These are phyloP conservation scores for Kuraishia hungarica DNA, from an alignment of 805 yeast species.

Conservation along the genomic window DNA sequence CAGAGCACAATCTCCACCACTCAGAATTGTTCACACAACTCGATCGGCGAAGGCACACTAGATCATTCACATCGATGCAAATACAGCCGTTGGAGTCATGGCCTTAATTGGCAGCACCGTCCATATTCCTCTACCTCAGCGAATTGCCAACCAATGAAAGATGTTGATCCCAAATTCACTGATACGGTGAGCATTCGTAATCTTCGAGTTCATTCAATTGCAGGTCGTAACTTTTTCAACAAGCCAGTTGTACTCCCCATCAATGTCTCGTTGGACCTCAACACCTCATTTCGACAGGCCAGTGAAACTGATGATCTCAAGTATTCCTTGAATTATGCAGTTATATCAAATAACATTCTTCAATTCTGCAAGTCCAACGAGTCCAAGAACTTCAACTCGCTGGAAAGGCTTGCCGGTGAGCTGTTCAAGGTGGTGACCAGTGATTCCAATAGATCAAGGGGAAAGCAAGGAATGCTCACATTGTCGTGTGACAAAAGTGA, in stretches of 20 bases:
- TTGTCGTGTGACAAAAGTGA: slow-evolving; percentile 45
- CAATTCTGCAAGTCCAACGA: neutral
- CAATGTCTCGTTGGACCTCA: slow-evolving; percentile 45
- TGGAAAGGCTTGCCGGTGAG: slow-evolving; percentile 33
- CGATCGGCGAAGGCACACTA: no score
- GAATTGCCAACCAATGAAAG: neutral
- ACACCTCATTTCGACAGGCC: slow-evolving; percentile 66
- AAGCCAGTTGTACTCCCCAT: slow-evolving; percentile 62
- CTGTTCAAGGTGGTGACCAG: slow-evolving; percentile 27
- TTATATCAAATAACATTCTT: slow-evolving; percentile 35
- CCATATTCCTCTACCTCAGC: neutral
- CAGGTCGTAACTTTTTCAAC: slow-evolving; percentile 73
- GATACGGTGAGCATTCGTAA: slow-evolving; percentile 44
- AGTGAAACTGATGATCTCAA: slow-evolving; percentile 73
- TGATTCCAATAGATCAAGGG: slow-evolving; percentile 4
- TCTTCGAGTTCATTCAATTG: slow-evolving; percentile 50
- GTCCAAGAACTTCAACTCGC: slow-evolving; percentile 21
- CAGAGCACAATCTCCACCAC: no score
- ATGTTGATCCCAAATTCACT: neutral
- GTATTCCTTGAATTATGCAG: slow-evolving; percentile 84
- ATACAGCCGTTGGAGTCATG: neutral
- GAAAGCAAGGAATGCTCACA: slow-evolving; percentile 11
- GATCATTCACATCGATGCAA: no score
- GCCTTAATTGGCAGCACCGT: neutral
- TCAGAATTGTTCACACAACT: no score